Conservation (phyloP, 805 yeast species). For the Yamadazyma sp. region DNA sequence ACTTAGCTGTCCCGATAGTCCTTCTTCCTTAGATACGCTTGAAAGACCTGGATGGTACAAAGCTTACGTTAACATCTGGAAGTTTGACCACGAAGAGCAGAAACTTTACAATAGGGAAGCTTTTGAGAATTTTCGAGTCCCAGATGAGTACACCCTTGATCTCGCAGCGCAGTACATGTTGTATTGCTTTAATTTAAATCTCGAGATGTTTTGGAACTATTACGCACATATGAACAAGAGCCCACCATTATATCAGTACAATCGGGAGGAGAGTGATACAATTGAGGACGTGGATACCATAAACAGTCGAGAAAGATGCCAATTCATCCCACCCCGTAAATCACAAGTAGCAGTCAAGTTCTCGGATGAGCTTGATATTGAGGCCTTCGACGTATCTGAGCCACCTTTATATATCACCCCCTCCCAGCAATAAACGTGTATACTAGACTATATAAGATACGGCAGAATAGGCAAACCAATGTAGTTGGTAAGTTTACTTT, state of each 20-base stretch:
- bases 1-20: not conserved
- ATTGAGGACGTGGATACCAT: constrained; percentile 1
- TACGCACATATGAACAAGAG: not conserved
- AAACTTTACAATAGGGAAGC: constrained; percentile 18
- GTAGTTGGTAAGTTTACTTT: too few relatives aligned
- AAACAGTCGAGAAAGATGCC: not conserved
- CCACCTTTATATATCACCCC: constrained; percentile 3
- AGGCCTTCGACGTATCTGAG: constrained; percentile 2
- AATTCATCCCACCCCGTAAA: not conserved
- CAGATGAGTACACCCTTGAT: not conserved
- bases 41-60: constrained; percentile 19
- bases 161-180: not conserved
- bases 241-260: not conserved
- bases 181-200: constrained; percentile 21
- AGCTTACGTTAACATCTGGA: constrained; percentile 21
- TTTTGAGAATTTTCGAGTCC: constrained; percentile 12
- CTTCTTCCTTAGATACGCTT: not conserved
- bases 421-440: too few relatives aligned
- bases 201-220: constrained; percentile 17
- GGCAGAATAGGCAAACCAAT: too few relatives aligned
- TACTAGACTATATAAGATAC: not conserved
- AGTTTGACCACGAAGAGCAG: constrained; percentile 19
- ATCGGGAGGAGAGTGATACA: not conserved
- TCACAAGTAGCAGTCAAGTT: constrained; percentile 2
- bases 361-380: not conserved